phyloP scores from a whole-genome alignment of 1,284 basidiomycete species.

The Xerocomus minutiporus region DNA sequence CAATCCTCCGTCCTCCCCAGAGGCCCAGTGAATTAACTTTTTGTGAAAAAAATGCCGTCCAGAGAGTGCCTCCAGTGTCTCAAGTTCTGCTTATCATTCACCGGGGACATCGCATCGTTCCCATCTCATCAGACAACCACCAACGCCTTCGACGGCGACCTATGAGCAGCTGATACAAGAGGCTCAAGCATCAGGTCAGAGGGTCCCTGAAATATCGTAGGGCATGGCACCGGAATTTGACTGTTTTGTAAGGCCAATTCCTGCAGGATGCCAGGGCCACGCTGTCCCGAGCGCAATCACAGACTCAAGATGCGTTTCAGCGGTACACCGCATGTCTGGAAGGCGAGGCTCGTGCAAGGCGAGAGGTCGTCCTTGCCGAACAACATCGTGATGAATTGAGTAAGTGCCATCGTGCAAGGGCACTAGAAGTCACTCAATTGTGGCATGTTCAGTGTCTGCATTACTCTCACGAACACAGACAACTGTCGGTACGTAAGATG shows the following conservation, averaged over 20 bases:
- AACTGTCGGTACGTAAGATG: constrained; percentile 31
- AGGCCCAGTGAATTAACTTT: constrained; percentile 6
- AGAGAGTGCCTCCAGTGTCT: constrained; percentile 31
- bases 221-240: constrained; percentile 9
- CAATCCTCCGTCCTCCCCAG: background rate
- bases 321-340: constrained; percentile 66
- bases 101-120: constrained; percentile 30
- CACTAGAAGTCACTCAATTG: constrained; percentile 15
- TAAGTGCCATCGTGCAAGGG: constrained; percentile 32
- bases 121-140: constrained; percentile 29
- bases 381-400: constrained; percentile 67
- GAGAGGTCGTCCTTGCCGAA: constrained; percentile 58
- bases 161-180: constrained; percentile 34
- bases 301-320: constrained; percentile 66
- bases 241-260: constrained; percentile 32
- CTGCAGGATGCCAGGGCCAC: constrained; percentile 39
- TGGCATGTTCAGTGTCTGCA: constrained; percentile 41
- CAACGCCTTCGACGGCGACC: constrained; percentile 32
- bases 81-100: constrained; percentile 32
- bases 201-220: constrained; percentile 3
- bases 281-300: constrained; percentile 56
- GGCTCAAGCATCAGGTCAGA: constrained; percentile 32
- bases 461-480: constrained; percentile 50
- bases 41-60: background rate
- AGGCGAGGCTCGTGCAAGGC: constrained; percentile 58